phyloP scores from a whole-genome alignment of 805 yeast species.

The Ascoidea tarda region DNA sequence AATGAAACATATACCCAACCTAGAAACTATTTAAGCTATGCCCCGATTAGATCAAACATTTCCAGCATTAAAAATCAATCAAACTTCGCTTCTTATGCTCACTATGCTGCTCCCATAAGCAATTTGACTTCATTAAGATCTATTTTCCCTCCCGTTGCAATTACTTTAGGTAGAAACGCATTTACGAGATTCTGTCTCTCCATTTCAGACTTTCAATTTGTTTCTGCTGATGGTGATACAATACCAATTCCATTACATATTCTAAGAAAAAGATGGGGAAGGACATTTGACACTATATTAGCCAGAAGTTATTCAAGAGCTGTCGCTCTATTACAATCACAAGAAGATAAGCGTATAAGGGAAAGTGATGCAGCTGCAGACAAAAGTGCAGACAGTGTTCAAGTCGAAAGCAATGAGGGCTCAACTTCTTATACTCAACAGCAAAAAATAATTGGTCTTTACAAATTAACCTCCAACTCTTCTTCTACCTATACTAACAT shows the following conservation, averaged over 20 bases:
- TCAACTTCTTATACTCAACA: neutral
- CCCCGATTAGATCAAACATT: no score
- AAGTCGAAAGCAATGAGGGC: no score
- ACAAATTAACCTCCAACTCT: neutral
- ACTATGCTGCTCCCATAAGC: constrained; percentile 60
- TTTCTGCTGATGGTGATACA: constrained; percentile 58
- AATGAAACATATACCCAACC: neutral
- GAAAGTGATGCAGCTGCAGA: no score
- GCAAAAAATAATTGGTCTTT: neutral
- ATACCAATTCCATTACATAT: constrained; percentile 46
- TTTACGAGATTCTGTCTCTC: constrained; percentile 51
- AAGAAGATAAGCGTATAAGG: no score
- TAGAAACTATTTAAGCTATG: neutral
- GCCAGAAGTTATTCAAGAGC: constrained; percentile 55
- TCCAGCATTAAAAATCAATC: constrained; percentile 4
- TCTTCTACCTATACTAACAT: neutral
- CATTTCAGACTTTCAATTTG: constrained; percentile 57
- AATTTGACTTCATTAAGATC: constrained; percentile 36
- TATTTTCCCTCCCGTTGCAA: constrained; percentile 63
- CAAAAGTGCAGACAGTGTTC: no score
- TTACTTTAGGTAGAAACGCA: constrained; percentile 64
- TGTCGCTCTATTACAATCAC: constrained; percentile 14
- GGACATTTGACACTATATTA: constrained; percentile 46
- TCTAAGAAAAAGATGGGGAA: constrained; percentile 66
- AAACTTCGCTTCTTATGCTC: constrained; percentile 56